A percentile compares a stretch with the other conserved stretches of the same genome.
phyloP scores from a whole-genome alignment of 306 rosid genomes.

The Fragaria iinumae region DNA sequence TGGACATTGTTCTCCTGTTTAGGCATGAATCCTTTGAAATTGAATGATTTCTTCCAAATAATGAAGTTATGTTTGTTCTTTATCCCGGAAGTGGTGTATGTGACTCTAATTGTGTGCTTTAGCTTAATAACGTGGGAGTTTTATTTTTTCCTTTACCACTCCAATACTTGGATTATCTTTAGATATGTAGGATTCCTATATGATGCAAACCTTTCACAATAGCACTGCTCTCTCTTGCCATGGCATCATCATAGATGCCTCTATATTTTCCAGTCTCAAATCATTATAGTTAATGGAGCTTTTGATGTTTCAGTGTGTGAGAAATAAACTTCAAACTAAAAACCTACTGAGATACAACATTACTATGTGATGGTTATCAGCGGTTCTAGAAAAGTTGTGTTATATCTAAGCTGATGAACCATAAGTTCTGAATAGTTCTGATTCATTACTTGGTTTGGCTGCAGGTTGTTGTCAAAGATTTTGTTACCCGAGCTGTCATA shows the following conservation, averaged over 20 bases:
- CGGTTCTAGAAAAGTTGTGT: background rate
- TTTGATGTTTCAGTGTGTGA: background rate
- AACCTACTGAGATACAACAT: background rate
- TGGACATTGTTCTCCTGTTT: background rate
- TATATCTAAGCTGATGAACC: background rate
- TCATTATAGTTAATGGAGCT: background rate
- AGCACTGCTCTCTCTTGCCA: background rate
- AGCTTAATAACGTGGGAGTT: slow-evolving; percentile 2
- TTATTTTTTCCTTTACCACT: background rate
- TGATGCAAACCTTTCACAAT: background rate
- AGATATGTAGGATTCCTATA: background rate
- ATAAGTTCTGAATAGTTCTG: slow-evolving; percentile 7
- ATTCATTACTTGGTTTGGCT: slow-evolving; percentile 37
- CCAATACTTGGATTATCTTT: background rate
- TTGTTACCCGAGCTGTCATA: slow-evolving; percentile 61
- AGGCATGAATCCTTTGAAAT: background rate
- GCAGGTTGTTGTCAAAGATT: slow-evolving; percentile 83
- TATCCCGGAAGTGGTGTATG: slow-evolving; percentile 9
- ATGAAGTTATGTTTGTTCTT: slow-evolving; percentile 1
- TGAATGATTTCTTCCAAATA: background rate
- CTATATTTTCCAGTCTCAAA: background rate
- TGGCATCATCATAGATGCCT: slow-evolving; percentile 8
- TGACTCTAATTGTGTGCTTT: background rate
- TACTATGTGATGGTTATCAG: background rate
- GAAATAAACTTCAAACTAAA: background rate